Evolutionary conservation across 2,329 filamentous ascomycete genomes (phyloP), one percentile per base, ranked within the genome.

Genomic region (Myriosclerotinia scirpicola): DNA sequence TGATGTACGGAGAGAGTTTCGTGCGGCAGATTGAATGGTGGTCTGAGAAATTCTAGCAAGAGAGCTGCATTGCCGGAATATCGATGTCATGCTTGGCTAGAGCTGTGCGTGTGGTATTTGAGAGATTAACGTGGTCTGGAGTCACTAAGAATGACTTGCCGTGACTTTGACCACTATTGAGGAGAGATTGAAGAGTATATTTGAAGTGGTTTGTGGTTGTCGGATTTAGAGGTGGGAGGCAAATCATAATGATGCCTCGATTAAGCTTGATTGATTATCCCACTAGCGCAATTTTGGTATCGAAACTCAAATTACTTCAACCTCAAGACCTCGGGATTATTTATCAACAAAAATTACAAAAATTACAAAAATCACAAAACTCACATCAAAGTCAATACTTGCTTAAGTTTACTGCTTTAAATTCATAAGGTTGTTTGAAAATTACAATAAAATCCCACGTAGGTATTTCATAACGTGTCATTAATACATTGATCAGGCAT

Each of bases 11-110:
- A 79, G 71, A 53, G 80, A 80, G 69, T 81, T 79, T 74, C 82
- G 81, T 65, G 83, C 78, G 69, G 83, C 78, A 73, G 80, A 79
- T 75, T 83, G 82, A 75, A 84, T 80, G 71, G 83, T 82, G 72
- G 83, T 80, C 77, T 84, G 84, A 67, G 85, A 84, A 75, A 87
- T 81, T 77, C 85, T 84, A 79, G 86, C 85, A 76, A 90, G 80
- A 77, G 86, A 84, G 81, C 86, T 85, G 77, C 88, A 84, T 78
- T 87, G 86, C 77, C 87, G 85, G 72, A 90, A 80, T 75, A 88
- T 81, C 74, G 85, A 85, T 77, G 87, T 87, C 88, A 90, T 90
- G 79, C 77, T 81, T 79, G 77, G 67, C 66, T 71, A 68, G 66
- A 78, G 48, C 61, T 65, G 58, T 55, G n/a, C 48, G 53, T 46